Percentiles rank a stretch among this genome's conserved stretches.
Conservation (phyloP, 1,284 basidiomycete species). For the Ceratobasidium sp. region DNA sequence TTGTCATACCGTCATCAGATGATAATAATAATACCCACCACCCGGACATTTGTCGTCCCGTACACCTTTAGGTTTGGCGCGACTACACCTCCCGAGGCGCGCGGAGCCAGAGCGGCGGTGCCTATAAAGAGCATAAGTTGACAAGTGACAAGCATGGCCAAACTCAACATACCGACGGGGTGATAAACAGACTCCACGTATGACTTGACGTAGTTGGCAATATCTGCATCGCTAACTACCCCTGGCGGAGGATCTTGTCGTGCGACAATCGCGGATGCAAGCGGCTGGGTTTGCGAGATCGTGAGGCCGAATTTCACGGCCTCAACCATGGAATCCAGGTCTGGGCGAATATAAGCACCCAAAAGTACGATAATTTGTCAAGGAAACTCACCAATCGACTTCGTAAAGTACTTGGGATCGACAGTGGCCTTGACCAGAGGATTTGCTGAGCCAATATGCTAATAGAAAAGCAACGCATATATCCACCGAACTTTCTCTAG, state of each 20-base stretch:
- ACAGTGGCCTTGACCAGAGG: constrained; percentile 24
- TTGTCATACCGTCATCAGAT: neutral
- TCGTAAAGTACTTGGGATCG: constrained; percentile 41
- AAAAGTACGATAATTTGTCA: neutral
- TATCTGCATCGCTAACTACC: constrained; percentile 44
- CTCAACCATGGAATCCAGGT: constrained; percentile 55
- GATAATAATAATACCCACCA: constrained; percentile 18
- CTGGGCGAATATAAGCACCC: constrained; percentile 52
- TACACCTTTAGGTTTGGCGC: constrained; percentile 55
- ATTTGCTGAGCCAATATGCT: constrained; percentile 33
- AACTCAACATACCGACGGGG: constrained; percentile 51
- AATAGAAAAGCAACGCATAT: neutral
- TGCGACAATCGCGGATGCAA: constrained; percentile 42
- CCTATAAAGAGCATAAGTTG: constrained; percentile 6
- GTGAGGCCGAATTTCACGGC: constrained; percentile 56
- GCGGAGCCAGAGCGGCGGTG: constrained; percentile 55
- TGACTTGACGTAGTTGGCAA: constrained; percentile 38
- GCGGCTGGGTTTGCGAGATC: constrained; percentile 48
- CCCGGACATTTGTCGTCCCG: constrained; percentile 55
- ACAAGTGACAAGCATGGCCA: neutral
- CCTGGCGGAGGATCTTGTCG: constrained; percentile 43
- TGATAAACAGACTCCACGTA: constrained; percentile 49
- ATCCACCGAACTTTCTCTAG: neutral
- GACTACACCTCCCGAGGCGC: constrained; percentile 57
- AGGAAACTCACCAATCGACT: constrained; percentile 19